Percentiles rank a stretch among this genome's conserved stretches.
Evolutionary conservation across 305 asterid genomes (phyloP).

Genomic region (Fraxinus velutina): DNA sequence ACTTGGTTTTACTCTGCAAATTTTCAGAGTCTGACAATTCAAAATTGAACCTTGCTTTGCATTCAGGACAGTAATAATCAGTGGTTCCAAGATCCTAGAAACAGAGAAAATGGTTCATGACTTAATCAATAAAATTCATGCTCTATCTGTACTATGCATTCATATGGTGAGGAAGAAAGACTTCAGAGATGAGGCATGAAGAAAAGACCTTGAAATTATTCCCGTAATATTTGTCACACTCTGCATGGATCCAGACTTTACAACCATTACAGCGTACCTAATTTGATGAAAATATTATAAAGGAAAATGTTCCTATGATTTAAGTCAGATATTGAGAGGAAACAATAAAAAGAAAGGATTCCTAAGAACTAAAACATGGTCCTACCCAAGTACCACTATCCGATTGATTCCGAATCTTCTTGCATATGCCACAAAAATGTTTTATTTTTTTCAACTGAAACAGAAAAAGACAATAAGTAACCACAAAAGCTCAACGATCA

Average conservation of each 20-base stretch:
- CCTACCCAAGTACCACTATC: constrained; percentile 94
- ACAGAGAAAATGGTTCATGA: constrained; percentile 25
- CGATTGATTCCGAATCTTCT: constrained; percentile 77
- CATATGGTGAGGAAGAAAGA: constrained; percentile 16
- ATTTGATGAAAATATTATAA: constrained; percentile 10
- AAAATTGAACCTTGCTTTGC: constrained; percentile 88
- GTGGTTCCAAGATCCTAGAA: constrained; percentile 60
- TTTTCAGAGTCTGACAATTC: constrained; percentile 90
- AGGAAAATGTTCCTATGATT: constrained; percentile 14
- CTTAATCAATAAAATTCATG: constrained; percentile 21
- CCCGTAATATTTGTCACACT: constrained; percentile 73
- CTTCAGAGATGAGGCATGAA: constrained; percentile 19
- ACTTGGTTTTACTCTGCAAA: constrained; percentile 56
- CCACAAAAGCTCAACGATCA: constrained; percentile 24
- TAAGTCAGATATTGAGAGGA: constrained; percentile 18
- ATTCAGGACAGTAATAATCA: constrained; percentile 90
- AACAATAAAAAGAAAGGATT: constrained; percentile 12
- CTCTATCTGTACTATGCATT: constrained; percentile 11
- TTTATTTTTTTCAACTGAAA: constrained; percentile 79
- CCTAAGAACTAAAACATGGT: constrained; percentile 21
- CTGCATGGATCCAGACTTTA: constrained; percentile 94
- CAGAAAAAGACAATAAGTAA: constrained; percentile 24
- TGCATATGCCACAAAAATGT: constrained; percentile 93
- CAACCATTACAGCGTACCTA: constrained; percentile 93
- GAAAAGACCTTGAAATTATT: constrained; percentile 52